Conservation (phyloP, 306 rosid genomes). For the Heteromeles arbutifolia region DNA sequence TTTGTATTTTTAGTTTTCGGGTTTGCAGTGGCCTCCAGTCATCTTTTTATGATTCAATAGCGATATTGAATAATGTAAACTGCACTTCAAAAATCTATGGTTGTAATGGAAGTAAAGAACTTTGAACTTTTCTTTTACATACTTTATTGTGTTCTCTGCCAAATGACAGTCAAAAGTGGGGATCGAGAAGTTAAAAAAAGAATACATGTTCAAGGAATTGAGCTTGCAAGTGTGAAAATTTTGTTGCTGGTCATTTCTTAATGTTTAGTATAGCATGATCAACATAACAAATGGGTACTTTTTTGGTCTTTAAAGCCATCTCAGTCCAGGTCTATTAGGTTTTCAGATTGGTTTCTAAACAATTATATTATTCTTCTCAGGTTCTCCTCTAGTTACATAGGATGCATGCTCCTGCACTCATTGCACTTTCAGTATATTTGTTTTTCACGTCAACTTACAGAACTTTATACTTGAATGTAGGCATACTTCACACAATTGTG, state of each 20-base stretch:
- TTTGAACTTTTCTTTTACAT: neutral
- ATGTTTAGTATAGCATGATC: neutral
- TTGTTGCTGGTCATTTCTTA: neutral
- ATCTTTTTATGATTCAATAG: neutral
- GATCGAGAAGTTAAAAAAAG: neutral
- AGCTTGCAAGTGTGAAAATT: neutral
- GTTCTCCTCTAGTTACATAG: neutral
- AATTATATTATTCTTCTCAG: neutral
- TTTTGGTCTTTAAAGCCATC: neutral
- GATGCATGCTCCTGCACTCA: neutral
- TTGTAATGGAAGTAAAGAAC: neutral
- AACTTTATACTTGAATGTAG: constrained; percentile 33
- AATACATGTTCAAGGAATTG: neutral
- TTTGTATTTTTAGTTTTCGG: neutral
- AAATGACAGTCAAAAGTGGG: neutral
- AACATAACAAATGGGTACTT: neutral
- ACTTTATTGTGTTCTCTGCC: neutral
- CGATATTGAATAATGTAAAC: neutral
- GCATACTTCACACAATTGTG: constrained; percentile 81
- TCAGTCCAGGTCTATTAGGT: neutral
- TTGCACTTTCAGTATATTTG: neutral
- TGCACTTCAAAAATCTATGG: neutral
- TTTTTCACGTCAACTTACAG: neutral
- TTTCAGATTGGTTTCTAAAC: neutral
- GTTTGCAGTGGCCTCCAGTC: neutral